A percentile compares a stretch with the other conserved stretches of the same genome.
Evolutionary conservation across 2,329 filamentous ascomycete species (phyloP).

Genomic region (Intubia oerlemansii): DNA sequence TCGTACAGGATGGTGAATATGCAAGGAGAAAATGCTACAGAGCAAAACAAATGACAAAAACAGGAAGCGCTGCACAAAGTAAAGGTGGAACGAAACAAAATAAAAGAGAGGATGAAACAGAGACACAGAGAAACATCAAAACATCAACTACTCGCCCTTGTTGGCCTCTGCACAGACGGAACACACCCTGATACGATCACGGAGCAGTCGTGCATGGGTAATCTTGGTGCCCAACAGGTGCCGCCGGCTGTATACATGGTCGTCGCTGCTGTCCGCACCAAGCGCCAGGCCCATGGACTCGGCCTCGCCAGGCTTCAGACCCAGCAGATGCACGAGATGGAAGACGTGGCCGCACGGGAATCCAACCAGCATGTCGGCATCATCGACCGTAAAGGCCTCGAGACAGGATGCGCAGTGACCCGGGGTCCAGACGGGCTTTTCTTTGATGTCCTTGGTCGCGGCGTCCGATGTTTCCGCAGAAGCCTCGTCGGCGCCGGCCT

Average conservation of each 20-base stretch:
- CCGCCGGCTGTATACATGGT: constrained; percentile 16
- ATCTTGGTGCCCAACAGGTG: constrained; percentile 70
- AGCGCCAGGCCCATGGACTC: constrained; percentile 16
- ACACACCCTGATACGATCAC: constrained; percentile 48
- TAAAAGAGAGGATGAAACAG: not conserved
- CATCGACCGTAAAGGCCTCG: constrained; percentile 34
- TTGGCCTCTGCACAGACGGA: no score
- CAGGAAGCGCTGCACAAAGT: no score
- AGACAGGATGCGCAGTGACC: constrained; percentile 39
- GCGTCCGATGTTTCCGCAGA: no score
- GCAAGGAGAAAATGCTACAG: no score
- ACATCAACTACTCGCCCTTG: no score
- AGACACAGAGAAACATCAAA: not conserved
- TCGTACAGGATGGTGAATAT: no score
- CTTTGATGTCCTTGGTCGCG: not conserved
- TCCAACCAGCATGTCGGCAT: constrained; percentile 53
- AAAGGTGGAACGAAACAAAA: not conserved
- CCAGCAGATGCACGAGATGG: constrained; percentile 51
- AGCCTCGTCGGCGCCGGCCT: not conserved
- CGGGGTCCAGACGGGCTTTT: constrained; percentile 15
- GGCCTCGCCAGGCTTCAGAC: constrained; percentile 23
- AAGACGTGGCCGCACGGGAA: constrained; percentile 71
- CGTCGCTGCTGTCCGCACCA: no score
- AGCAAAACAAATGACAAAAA: no score
- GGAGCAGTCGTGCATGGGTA: constrained; percentile 59